Base-by-base conservation (phyloP, 176 grass and related monocot species). In the Carex parvula region DNA sequence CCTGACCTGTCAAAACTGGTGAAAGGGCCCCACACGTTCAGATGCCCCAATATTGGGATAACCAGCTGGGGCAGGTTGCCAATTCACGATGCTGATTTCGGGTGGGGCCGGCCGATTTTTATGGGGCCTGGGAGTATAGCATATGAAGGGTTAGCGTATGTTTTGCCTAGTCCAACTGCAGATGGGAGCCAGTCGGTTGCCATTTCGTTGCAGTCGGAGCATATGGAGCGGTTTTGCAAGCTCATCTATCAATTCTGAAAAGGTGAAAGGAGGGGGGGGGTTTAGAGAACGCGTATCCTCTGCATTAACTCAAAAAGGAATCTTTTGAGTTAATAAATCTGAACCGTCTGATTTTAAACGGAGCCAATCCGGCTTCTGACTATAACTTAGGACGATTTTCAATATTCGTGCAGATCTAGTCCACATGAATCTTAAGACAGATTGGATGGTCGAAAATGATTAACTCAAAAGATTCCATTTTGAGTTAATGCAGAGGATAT, bases 31-130 rank as follows among this genome's bases (percentile, higher is more conserved):
- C 71, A 83, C 60, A 83, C 80, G 8, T 83, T 33, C 63, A 67
- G 50, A 83, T 84, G 81, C 21, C 88, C 88, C 0, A 62, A 87
- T 77, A 22, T 90, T 21, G 88, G 86, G 9, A 86, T 90, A 10
- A 59, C 76, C 13, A 87, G 88, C 80, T 90, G 88, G 88, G 35
- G 69, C 21, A 68, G 81, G 71, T 81, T 90, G 56, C 88, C 81
- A 8, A 71, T 90, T 72, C 29, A 67, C 0, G 64, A 86, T 16
- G 56, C 85, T 8, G 81, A 90, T 81, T 90, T 90, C 26, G 89
- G 89, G 14, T 68, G 85, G 8, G 89, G 81, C 29, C 16, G 3
- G 5, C 81, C 89, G 0, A 71, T 74, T 60, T 85, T 73, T 42
- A 80, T 90, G 81, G 42, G 83, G 17, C 89, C 89, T 3, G 59